Conservation (phyloP, 2,329 filamentous ascomycete species). For the Fusarium decemcellulare region DNA sequence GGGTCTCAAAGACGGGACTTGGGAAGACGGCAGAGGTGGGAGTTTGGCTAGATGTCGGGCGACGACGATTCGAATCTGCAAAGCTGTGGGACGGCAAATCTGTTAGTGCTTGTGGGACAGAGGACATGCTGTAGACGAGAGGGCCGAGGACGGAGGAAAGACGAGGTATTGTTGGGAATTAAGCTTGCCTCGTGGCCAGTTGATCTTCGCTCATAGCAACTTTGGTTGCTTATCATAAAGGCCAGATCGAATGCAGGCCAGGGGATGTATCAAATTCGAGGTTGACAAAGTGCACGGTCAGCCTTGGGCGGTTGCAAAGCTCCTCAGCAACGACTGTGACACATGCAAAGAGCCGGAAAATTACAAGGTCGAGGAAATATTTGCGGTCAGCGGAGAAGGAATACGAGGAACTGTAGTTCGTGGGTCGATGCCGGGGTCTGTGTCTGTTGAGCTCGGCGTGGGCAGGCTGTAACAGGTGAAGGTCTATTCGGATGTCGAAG, state of each 20-base stretch:
- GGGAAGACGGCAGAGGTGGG: conserved; percentile 68
- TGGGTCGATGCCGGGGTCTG: conserved; percentile 16
- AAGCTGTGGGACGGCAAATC: conserved; percentile 61
- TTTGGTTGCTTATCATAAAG: conserved; percentile 47
- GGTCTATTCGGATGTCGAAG: conserved; percentile 43
- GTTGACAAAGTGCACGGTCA: conserved; percentile 41
- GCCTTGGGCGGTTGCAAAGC: conserved; percentile 25
- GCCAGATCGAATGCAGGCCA: conserved; percentile 34
- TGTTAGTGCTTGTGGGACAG: conserved; percentile 53
- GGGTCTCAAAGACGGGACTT: conserved; percentile 71
- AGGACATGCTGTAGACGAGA: conserved; percentile 25
- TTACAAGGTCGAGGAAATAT: conserved; percentile 8
- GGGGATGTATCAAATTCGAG: conserved; percentile 33
- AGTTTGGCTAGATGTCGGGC: conserved; percentile 71
- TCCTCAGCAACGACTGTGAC: conserved; percentile 32
- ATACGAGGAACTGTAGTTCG: conserved; percentile 14
- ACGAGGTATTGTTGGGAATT: conserved; percentile 20
- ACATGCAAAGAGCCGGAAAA: conserved; percentile 36
- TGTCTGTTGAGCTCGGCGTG: conserved; percentile 34
- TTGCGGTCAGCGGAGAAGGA: conserved; percentile 1
- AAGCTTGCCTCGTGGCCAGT: conserved; percentile 66
- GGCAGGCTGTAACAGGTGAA: conserved; percentile 34
- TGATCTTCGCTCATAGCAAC: conserved; percentile 76
- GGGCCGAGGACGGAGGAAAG: conserved; percentile 21
- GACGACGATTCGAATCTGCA: conserved; percentile 74